These are phyloP conservation scores for Leptographium procerum DNA, from an alignment of 2,329 filamentous ascomycete genomes.

Conservation along the genomic window DNA sequence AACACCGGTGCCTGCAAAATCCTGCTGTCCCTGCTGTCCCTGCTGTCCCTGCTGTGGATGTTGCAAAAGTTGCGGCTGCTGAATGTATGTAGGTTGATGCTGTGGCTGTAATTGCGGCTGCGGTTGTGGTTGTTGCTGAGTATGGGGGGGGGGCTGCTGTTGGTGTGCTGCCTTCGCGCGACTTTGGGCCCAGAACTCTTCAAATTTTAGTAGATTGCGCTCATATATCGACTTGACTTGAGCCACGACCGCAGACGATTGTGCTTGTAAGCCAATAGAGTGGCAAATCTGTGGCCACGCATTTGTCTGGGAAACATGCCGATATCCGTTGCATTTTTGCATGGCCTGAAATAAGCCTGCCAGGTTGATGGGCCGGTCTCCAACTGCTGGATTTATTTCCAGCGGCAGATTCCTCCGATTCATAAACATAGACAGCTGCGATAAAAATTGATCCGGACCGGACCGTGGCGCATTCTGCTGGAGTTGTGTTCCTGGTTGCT, in stretches of 20 bases:
- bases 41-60: conserved; percentile 4
- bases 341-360: conserved; percentile 69
- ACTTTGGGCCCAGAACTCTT: conserved; percentile 53
- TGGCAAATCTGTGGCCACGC: conserved; percentile 65
- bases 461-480: conserved; percentile 20
- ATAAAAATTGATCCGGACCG: conserved; percentile 60
- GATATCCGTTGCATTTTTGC: conserved; percentile 66
- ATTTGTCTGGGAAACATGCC: conserved; percentile 56
- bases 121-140: conserved; percentile 3
- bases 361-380: conserved; percentile 62
- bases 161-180: conserved; percentile 41
- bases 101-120: conserved; percentile 17
- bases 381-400: conserved; percentile 62
- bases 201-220: conserved; percentile 64
- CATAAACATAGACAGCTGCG: conserved; percentile 70
- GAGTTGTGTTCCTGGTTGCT: conserved; percentile 24
- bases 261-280: conserved; percentile 49
- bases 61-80: conserved; percentile 4
- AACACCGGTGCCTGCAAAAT: conserved; percentile 16
- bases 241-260: conserved; percentile 53
- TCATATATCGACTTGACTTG: conserved; percentile 67
- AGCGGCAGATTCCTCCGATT: conserved; percentile 59
- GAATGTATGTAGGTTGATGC: conserved; percentile 24
- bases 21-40: conserved; percentile 5
- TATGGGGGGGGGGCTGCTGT: conserved; percentile 12